Base-by-base conservation (phyloP, 768 basidiomycete species). In the Russula dissimulans region DNA sequence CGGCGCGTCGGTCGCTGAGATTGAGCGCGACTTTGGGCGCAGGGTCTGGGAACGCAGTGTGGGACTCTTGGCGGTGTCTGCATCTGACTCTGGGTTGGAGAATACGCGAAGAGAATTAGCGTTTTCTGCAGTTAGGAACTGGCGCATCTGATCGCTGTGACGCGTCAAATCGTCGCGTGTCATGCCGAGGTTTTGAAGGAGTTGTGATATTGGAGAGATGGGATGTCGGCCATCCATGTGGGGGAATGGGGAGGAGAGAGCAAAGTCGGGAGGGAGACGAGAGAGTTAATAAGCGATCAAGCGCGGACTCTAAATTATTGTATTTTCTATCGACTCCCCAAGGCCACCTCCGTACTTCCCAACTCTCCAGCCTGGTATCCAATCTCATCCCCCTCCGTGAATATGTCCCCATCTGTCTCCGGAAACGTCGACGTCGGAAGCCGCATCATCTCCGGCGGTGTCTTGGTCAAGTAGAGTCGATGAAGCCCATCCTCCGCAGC, bases 401-500 rank as follows among this genome's bases (percentile, higher is more conserved):
- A 86, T 22, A 87, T 74, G 66, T 79, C 77, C 45, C 83, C 80
- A 43, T 75, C 69, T 4, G 77, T 76, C 18, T 74, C 64, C 12
- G 86, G 79, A 75, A 92, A 90, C 17, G 91, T 87, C 46, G 81
- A 81, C 5, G 88, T 83, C 7, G 91, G 91, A 44, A 92, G 75
- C 54, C 83, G 81, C 47, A 91, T 66, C 41, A 81, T 72, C 58
- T 91, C 78, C 53, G 84, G 74, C 6, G 90, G 90, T 54, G 83
- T 83, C 63, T 80, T 81, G 11, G 90, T 91, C 60, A 95, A 81
- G 73, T 92, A 95, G 22, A 94, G 76, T 45, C 91, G 80, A 62
- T 86, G 82, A 29, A 95, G 76, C 0, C 91, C 82, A 67, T 94
- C 91, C 73, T 95, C 91, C 9, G 89, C 88, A 15, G 91, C 91